phyloP scores from a whole-genome alignment of 2,329 filamentous ascomycete species.

The Colletotrichum acutatum region DNA sequence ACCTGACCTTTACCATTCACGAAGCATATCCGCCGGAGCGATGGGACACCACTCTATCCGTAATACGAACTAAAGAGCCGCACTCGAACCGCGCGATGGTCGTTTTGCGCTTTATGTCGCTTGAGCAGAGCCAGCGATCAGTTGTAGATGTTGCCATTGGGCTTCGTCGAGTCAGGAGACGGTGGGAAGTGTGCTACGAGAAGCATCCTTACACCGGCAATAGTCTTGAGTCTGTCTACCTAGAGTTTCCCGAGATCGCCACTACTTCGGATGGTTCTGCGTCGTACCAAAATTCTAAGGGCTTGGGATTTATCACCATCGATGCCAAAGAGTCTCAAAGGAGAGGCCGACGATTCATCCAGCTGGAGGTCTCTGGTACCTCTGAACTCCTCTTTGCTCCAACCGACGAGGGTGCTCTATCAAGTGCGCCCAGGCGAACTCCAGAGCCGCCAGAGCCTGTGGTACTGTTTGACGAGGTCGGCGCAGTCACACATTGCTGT shows the following conservation, averaged over 20 bases:
- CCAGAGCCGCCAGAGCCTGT: not conserved
- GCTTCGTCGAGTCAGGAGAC: not conserved
- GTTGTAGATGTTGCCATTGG: not conserved
- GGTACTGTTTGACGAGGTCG: not conserved
- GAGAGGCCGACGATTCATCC: constrained; percentile 12
- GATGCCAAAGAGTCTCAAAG: not conserved
- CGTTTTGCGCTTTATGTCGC: not conserved
- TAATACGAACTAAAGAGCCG: constrained; percentile 16
- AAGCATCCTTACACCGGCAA: not conserved
- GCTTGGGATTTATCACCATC: not conserved
- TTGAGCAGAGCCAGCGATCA: not conserved
- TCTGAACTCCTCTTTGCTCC: not conserved
- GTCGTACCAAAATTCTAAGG: not conserved
- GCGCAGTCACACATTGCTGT: not conserved
- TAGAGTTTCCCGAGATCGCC: not conserved
- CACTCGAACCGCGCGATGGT: not conserved
- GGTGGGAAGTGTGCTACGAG: constrained; percentile 11
- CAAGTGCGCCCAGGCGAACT: not conserved
- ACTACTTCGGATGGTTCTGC: not conserved
- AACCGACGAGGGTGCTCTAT: not conserved
- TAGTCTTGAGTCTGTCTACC: not conserved
- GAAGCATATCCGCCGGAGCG: constrained; percentile 12
- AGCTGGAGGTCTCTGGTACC: not conserved
- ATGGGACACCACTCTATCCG: constrained; percentile 9
- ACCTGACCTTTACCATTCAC: not conserved